Conservation (phyloP, 495 filamentous ascomycete genomes). For the Podospora comata region DNA sequence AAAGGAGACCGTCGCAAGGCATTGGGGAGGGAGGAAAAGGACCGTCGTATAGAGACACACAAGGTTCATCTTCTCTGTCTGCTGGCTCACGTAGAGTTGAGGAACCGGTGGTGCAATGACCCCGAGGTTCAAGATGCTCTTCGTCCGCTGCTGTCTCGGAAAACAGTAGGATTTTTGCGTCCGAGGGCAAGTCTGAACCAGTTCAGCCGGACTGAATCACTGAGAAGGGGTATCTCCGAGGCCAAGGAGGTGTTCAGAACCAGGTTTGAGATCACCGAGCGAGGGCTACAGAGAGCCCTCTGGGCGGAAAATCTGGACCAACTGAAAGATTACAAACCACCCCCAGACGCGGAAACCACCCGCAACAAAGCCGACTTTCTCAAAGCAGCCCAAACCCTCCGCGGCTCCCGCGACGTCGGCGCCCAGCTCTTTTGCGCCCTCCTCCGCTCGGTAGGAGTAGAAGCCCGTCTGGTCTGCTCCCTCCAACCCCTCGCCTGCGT, state of each 20-base stretch:
- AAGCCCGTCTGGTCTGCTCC: conserved; percentile 88
- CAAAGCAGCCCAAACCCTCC: conserved; percentile 58
- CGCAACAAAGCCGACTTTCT: conserved; percentile 68
- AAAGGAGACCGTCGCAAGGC: conserved; percentile 53
- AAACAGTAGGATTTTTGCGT: conserved; percentile 59
- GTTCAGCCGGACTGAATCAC: conserved; percentile 64
- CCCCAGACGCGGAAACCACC: conserved; percentile 50
- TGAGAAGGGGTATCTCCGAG: conserved; percentile 74
- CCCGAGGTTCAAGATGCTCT: conserved; percentile 57
- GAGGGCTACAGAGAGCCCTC: conserved; percentile 64
- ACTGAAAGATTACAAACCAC: conserved; percentile 53
- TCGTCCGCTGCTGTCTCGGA: conserved; percentile 57
- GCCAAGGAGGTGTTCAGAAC: conserved; percentile 62
- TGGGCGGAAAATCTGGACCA: conserved; percentile 67
- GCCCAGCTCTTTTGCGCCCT: conserved; percentile 87
- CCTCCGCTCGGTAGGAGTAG: conserved; percentile 71
- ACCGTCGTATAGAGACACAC: conserved; percentile 70
- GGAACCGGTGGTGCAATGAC: conserved; percentile 91
- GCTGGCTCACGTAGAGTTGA: conserved; percentile 65
- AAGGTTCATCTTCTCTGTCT: conserved; percentile 84
- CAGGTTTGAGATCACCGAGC: conserved; percentile 65
- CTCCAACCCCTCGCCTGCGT: conserved; percentile 77
- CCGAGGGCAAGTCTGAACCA: conserved; percentile 63
- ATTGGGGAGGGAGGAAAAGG: conserved; percentile 66
- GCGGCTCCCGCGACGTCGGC: conserved; percentile 84